Evolutionary conservation across 106 monocot genomes (phyloP).

Genomic region (Amphibolis antarctica): DNA sequence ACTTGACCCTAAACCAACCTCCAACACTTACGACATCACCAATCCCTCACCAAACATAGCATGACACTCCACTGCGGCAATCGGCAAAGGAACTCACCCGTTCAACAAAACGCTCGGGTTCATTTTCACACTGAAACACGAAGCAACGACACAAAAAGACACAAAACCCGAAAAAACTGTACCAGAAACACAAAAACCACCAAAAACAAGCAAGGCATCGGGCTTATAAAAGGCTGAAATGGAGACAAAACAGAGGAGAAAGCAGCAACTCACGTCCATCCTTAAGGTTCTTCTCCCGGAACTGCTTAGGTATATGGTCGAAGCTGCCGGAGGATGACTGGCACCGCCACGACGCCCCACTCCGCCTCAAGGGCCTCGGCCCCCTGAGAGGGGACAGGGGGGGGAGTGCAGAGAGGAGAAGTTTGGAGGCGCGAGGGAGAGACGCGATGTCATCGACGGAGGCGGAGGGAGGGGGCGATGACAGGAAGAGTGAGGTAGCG

Average conservation of each 20-base stretch:
- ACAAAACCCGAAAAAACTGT: too few relatives aligned
- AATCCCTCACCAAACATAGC: too few relatives aligned
- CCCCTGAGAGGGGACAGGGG: background rate
- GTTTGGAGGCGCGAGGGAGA: slow-evolving; percentile 6
- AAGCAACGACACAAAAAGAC: too few relatives aligned
- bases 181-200: too few relatives aligned
- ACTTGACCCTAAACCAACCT: too few relatives aligned
- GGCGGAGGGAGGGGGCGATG: background rate
- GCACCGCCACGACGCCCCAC: slow-evolving; percentile 18
- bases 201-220: too few relatives aligned
- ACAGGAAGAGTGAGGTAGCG: background rate
- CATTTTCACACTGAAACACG: too few relatives aligned
- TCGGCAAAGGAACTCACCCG: too few relatives aligned
- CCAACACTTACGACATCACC: too few relatives aligned
- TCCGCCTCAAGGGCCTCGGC: background rate
- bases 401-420: slow-evolving; percentile 6
- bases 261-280: slow-evolving; percentile 56
- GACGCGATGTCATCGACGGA: slow-evolving; percentile 3
- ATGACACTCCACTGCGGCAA: too few relatives aligned
- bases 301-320: slow-evolving; percentile 79
- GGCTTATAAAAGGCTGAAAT: too few relatives aligned
- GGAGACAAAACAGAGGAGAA: background rate
- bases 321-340: slow-evolving; percentile 19
- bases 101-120: too few relatives aligned
- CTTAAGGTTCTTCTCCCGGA: slow-evolving; percentile 71